A percentile compares a stretch with the other conserved stretches of the same genome.
Evolutionary conservation across 257 asterid genomes (phyloP).

Genomic region (Nicotiana undulata): DNA sequence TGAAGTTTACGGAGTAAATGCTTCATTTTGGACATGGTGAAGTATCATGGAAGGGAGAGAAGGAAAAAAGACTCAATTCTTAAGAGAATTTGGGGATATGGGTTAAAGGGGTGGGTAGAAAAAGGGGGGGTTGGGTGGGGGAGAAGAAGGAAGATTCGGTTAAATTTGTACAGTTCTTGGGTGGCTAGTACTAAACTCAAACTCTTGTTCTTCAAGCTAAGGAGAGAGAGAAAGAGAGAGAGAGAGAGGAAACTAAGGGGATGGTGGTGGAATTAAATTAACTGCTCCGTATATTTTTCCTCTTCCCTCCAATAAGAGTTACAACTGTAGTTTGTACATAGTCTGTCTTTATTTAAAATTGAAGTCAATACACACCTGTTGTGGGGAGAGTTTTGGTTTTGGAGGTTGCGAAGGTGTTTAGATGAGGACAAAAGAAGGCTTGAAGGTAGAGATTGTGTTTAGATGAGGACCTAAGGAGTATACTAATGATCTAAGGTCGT

Average conservation of each 20-base stretch:
- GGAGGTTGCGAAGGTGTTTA: not conserved
- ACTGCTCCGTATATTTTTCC: conserved; percentile 3
- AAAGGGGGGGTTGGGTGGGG: not conserved
- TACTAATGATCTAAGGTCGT: not conserved
- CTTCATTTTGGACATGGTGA: conserved; percentile 81
- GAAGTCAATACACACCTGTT: not conserved
- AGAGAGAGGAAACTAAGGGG: not conserved
- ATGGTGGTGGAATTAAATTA: conserved; percentile 16
- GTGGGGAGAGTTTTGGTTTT: not conserved
- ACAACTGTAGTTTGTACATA: not conserved
- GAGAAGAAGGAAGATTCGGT: conserved; percentile 6
- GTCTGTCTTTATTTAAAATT: not conserved
- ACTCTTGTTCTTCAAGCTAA: conserved; percentile 37
- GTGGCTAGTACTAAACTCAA: not conserved
- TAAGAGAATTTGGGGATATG: not conserved
- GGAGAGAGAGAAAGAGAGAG: not conserved
- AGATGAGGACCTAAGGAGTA: no score
- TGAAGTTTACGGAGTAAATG: conserved; percentile 92
- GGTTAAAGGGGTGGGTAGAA: not conserved
- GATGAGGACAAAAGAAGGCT: not conserved
- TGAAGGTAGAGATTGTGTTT: not conserved
- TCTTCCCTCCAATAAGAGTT: conserved; percentile 25
- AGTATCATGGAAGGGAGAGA: conserved; percentile 48
- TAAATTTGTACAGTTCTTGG: conserved; percentile 4
- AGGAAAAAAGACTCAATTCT: not conserved